Evolutionary conservation across 805 yeast genomes (phyloP), one percentile per base, ranked within the genome.

Genomic region (Myxozyma mucilagina): DNA sequence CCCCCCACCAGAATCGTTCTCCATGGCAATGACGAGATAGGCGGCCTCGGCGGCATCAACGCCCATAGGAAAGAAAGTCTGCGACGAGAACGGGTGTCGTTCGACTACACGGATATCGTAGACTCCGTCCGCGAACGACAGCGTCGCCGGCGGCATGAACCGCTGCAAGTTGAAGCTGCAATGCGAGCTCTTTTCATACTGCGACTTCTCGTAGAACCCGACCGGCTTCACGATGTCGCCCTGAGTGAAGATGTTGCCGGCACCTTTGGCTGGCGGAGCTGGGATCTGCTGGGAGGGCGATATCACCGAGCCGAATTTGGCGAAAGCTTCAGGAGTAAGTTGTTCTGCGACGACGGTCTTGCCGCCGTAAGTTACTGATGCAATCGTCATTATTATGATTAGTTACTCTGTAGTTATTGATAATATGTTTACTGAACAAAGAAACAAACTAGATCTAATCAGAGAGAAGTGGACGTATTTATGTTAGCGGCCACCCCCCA

Each of bases 51-150:
- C 67, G n/a, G 76, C 73, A 44, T 72, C 68, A 65, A 84, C 77
- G 3, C 97, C 97, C 89, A 93, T 81, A 8, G 98, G 97, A n/a
- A 89, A 69, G 71, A 92, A 92, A 0, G 97, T 88, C 73, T 93
- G 98, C 0, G 97, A 86, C 14, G 92, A 82, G 70, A 74, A 87
- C 7, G 97, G 97, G 72, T 92, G 98, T 73, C 96, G 82, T 72
- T 92, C 98, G 35, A 92, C 78, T 0, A 90, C 96, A 67, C 80
- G 85, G 13, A 87, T 75, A 1, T 72, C 69, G 70, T 87, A 87
- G 0, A 56, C 72, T 72, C 9, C 56, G 59, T 29, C 18, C 39
- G n/a, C 47, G 50, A 35, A 86, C 79, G 41, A 47, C 29, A 41
- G 20, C 32, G 58, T 35, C 86, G 78, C 59, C 1, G 93, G 96